Evolutionary conservation across 352 stramenopile species (phyloP), one percentile per base, ranked within the genome.

Genomic region (Phytophthora macrochlamydospora): DNA sequence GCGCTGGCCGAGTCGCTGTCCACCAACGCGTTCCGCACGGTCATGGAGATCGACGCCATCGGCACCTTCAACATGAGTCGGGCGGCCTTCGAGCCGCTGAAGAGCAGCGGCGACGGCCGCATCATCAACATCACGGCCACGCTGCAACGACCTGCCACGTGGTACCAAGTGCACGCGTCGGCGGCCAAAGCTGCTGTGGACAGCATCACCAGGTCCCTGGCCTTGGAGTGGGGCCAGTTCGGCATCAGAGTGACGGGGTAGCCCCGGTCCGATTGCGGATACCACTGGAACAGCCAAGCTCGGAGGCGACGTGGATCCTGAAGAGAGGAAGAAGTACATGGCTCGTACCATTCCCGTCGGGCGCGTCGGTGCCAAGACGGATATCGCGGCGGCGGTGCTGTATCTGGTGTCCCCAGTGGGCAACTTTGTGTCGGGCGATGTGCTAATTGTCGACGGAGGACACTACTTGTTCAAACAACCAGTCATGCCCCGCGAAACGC

Each of bases 51-150:
- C 64, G 97, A 99, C 78, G 75, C 94, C 12, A 80, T 98, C 32
- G 97, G 96, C 30, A 98, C 94, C 18, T 99, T 98, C 76, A 98
- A 99, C 74, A 98, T 99, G 93, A 94, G 76, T 51, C 78, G 86
- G 60, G 85, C 94, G 5, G 82, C 92, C 0, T 98, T 98, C 61
- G 70, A 86, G 6, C 75, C 77, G 18, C 79, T 99, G 43, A 87
- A 87, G 51, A 75, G 75, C 11, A 83, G 73, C 56, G 74, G 74
- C n/a, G 81, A 90, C 52, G 87, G 83, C 30, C 73, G 84, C 42
- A 97, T 99, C 60, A 84, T 99, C 61, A 99, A 99, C 81, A 99
- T 99, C 69, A 98, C 86, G 4, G 94, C 95, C 59, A 98, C 92
- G 54, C 75, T 98, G 67, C 92, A 98, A 67, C 87, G 93, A 52